Evolutionary conservation across 108 stramenopile species (phyloP), one percentile per base, ranked within the genome.

Genomic region (Schizochytrium sp.): DNA sequence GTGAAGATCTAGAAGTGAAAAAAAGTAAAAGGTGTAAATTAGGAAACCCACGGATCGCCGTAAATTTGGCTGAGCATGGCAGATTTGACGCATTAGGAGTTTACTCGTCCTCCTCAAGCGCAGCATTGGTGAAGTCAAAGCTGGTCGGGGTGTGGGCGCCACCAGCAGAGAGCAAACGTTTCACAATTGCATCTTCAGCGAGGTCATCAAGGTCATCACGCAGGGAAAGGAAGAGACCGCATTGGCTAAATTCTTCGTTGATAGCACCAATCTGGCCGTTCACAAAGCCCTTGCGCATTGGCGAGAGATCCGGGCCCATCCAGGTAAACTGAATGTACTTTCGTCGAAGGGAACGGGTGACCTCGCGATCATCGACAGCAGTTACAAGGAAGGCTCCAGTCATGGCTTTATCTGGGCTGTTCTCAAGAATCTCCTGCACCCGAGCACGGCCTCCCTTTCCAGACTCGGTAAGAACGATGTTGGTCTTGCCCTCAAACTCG

Each of bases 321-420:
- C 76, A 83, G 76, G 53, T 83, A 3, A 83, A 83, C 2, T 83
- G 76, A 40, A 83, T 83, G 28, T 83, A 83, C 76, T 83, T 83
- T 49, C 76, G 76, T 38, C 76, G 19, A 3, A 83, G 49, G 17
- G 76, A 83, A 38, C 76, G 76, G 28, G 76, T 83, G 12, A 83
- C 76, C 53, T 83, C 76, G 76, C 76, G 76, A 28, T 83, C 76
- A 28, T 83, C 76, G 28, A 83, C 76, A n/a, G 76, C 76, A 5
- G 55, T 47, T 5, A 38, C 47, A 10, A 83, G 53, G 40, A 83
- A 83, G n/a, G 76, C 76, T 47, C 76, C 76, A n/a, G 53, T 55
- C 76, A 83, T 83, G 47, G 53, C 76, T 40, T 83, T 83, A 40
- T 83, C 76, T 5, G 76, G 76, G n/a, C 55, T 83, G 50, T 17